Base-by-base conservation (phyloP, 305 asterid genomes). In the Rubia balearica region DNA sequence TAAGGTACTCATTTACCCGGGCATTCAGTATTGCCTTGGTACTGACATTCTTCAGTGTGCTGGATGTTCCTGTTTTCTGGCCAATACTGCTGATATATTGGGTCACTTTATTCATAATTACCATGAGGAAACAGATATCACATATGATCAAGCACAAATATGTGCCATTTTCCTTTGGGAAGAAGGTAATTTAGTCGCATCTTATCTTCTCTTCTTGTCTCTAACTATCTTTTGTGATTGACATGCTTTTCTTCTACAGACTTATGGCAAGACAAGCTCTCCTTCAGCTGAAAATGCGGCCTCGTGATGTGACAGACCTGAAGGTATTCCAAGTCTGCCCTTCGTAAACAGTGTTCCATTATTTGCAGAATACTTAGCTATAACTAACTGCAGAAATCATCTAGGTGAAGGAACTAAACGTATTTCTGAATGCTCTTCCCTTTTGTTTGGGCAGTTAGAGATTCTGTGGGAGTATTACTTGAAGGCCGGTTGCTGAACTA, bases 41-140 rank as follows among this genome's bases (percentile, higher is more conserved):
- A 53, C 73, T 84, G 81, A 89, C 96, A 71, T 83, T 86, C 90
- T 81, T 88, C 82, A 70, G 82, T 48, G 38, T 78, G 42, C 81
- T 88, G 61, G 89, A 90, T 48, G 90, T 90, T 71, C 96, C 95
- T 22, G 90, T 88, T 13, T 86, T 83, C 74, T 90, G 96, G 96
- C 92, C 92, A 8, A 86, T 85, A 71, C 90, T 89, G 70, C 90
- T 89, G 60, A 82, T 85, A 83, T 87, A 87, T 77, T 87, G 94
- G 94, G 53, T 89, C 36, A 68, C 86, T 71, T 73, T 89, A 70
- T 89, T 85, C 84, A 71, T 60, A 0, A 30, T 61, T 30, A 61
- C 66, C 40, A 24, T 61, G 66, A 61, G 66, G 66, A 61, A n/a
- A 61, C 66, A 61, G 66, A 61, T 61, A 30, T 61, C 40, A 33